Percentiles rank a stretch among this genome's conserved stretches.
Evolutionary conservation across 1,284 basidiomycete genomes (phyloP).

Genomic region (Cryptococcus floricola): DNA sequence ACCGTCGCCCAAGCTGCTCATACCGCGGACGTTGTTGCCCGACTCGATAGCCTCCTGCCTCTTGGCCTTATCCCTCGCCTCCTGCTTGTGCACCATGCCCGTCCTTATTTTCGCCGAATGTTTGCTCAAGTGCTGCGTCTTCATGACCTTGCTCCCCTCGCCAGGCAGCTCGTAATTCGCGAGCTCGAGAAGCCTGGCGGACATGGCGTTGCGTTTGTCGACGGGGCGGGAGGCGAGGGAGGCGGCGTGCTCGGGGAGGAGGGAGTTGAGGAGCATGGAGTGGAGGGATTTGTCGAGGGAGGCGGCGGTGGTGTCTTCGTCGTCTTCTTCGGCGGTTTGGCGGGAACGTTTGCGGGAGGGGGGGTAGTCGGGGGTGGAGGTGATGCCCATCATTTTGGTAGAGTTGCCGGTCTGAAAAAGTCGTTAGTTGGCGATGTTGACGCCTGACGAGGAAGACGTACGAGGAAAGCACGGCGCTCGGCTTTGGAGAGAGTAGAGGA

Average conservation of each 20-base stretch:
- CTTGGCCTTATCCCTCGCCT: conserved; percentile 24
- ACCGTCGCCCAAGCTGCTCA: conserved; percentile 41
- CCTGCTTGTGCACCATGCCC: conserved; percentile 36
- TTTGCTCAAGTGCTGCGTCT: conserved; percentile 16
- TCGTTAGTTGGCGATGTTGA: not conserved
- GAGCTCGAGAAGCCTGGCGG: conserved; percentile 43
- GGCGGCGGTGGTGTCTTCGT: conserved; percentile 2
- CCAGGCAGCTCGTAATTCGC: conserved; percentile 38
- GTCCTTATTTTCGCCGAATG: conserved; percentile 44
- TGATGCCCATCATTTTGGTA: conserved; percentile 46
- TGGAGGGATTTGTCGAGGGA: conserved; percentile 49
- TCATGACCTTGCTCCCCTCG: conserved; percentile 26
- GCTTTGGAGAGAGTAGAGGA: conserved; percentile 28
- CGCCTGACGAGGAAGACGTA: conserved; percentile 10
- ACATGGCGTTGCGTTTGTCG: conserved; percentile 45
- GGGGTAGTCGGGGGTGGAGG: conserved; percentile 17
- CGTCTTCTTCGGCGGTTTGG: not conserved
- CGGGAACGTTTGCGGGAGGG: conserved; percentile 19
- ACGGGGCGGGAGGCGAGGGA: conserved; percentile 34
- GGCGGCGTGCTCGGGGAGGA: conserved; percentile 33
- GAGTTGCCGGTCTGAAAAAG: conserved; percentile 36
- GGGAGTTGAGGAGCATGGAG: conserved; percentile 44
- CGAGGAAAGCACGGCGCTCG: conserved; percentile 45
- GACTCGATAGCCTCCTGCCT: conserved; percentile 35
- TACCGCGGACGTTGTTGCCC: conserved; percentile 40